Conservation (phyloP, 164 flowering plant species). For the Akebia trifoliata region DNA sequence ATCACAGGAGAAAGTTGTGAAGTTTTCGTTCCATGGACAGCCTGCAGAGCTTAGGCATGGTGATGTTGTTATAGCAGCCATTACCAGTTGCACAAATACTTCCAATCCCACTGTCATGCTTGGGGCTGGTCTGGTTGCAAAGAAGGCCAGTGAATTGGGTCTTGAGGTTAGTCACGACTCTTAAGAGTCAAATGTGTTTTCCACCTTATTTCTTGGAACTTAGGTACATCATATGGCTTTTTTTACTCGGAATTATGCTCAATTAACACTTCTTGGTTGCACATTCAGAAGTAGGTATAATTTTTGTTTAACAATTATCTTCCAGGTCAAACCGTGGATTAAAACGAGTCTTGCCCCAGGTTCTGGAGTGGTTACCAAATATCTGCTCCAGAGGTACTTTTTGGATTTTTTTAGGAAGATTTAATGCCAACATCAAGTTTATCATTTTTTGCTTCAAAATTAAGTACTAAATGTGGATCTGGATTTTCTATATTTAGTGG, state of each 20-base stretch:
- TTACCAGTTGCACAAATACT: conserved; percentile 89
- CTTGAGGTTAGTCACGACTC: conserved; percentile 62
- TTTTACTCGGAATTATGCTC: too few relatives aligned
- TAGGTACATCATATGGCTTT: background rate
- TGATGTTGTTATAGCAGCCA: conserved; percentile 86
- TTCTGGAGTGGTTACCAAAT: conserved; percentile 87
- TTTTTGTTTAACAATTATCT: background rate
- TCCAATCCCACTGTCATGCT: conserved; percentile 94
- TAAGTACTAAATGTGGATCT: conserved; percentile 6
- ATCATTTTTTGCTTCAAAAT: background rate
- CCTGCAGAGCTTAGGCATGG: conserved; percentile 81
- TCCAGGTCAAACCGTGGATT: conserved; percentile 85
- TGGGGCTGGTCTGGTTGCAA: conserved; percentile 88
- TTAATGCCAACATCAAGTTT: background rate
- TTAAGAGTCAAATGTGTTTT: background rate
- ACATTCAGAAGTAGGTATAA: background rate
- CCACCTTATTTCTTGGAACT: background rate
- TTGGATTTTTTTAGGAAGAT: background rate
- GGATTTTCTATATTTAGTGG: conserved; percentile 46
- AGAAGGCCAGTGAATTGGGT: conserved; percentile 82
- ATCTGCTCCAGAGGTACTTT: conserved; percentile 62
- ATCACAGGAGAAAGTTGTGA: conserved; percentile 54
- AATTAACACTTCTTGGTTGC: background rate
- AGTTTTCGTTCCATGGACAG: conserved; percentile 59
- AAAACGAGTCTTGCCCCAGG: conserved; percentile 95